Conservation (phyloP, 2,329 filamentous ascomycete genomes). For the Xylaria polymorpha region DNA sequence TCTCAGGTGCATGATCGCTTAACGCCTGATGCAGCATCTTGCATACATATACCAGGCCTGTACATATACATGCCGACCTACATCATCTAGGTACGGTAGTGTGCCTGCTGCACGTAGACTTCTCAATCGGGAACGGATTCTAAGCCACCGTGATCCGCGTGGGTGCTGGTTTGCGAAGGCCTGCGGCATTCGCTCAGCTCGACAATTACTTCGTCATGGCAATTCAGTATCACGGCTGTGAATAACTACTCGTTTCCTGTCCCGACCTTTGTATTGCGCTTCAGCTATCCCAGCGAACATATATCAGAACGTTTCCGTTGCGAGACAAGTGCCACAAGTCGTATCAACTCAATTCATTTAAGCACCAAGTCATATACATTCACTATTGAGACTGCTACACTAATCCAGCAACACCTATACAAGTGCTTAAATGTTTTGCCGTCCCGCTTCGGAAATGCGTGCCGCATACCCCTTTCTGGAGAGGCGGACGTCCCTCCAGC, state of each 20-base stretch:
- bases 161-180: conserved; percentile 14
- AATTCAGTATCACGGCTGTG: neutral
- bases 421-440: conserved; percentile 1
- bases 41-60: conserved; percentile 37
- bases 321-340: neutral
- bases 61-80: conserved; percentile 21
- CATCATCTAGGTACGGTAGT: neutral
- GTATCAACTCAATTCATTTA: neutral
- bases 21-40: conserved; percentile 35
- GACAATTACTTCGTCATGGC: neutral
- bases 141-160: conserved; percentile 26
- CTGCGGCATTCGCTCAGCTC: conserved; percentile 7
- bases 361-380: neutral
- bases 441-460: conserved; percentile 30
- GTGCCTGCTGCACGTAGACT: conserved; percentile 15
- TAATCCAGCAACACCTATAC: neutral
- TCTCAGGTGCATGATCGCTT: conserved; percentile 33
- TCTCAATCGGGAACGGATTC: conserved; percentile 37
- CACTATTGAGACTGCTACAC: neutral
- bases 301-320: neutral
- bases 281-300: neutral
- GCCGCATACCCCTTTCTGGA: conserved; percentile 21
- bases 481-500: conserved; percentile 21
- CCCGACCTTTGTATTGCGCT: neutral
- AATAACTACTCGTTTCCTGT: conserved; percentile 6